Evolutionary conservation across 768 basidiomycete genomes (phyloP).

Genomic region (Jaapia argillacea): DNA sequence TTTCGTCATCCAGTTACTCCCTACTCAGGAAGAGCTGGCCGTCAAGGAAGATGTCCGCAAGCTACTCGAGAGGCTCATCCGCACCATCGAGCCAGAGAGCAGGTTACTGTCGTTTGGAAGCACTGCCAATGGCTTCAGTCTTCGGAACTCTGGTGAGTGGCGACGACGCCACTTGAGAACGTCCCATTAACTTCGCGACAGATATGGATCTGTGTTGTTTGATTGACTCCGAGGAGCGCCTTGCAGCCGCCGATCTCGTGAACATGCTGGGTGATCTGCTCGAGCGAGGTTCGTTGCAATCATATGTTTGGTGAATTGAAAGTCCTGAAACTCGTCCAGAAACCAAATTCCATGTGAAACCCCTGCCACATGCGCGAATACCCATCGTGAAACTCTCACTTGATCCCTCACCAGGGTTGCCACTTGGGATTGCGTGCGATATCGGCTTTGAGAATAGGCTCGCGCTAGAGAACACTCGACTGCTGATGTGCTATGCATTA

Average conservation of each 20-base stretch:
- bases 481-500: slow-evolving; percentile 96
- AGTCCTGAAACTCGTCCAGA: slow-evolving; percentile 34
- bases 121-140: slow-evolving; percentile 94
- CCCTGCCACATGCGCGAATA: slow-evolving; percentile 92
- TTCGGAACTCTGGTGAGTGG: slow-evolving; percentile 79
- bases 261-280: slow-evolving; percentile 89
- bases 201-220: slow-evolving; percentile 99
- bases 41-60: slow-evolving; percentile 96
- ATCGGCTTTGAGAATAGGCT: slow-evolving; percentile 98
- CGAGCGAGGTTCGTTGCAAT: slow-evolving; percentile 67
- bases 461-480: slow-evolving; percentile 91
- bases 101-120: slow-evolving; percentile 91
- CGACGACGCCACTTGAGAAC: background rate
- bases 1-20: slow-evolving; percentile 88
- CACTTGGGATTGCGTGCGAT: slow-evolving; percentile 90
- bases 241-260: slow-evolving; percentile 82
- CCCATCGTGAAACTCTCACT: slow-evolving; percentile 97
- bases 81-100: slow-evolving; percentile 88
- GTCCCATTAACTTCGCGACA: slow-evolving; percentile 17
- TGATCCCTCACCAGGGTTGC: slow-evolving; percentile 72
- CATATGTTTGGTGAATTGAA: slow-evolving; percentile 2
- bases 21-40: slow-evolving; percentile 81
- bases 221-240: slow-evolving; percentile 77
- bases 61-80: slow-evolving; percentile 89
- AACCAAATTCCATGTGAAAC: slow-evolving; percentile 94